These are phyloP conservation scores for Globisporangium takayamanum DNA, from an alignment of 352 stramenopile species.

Conservation along the genomic window DNA sequence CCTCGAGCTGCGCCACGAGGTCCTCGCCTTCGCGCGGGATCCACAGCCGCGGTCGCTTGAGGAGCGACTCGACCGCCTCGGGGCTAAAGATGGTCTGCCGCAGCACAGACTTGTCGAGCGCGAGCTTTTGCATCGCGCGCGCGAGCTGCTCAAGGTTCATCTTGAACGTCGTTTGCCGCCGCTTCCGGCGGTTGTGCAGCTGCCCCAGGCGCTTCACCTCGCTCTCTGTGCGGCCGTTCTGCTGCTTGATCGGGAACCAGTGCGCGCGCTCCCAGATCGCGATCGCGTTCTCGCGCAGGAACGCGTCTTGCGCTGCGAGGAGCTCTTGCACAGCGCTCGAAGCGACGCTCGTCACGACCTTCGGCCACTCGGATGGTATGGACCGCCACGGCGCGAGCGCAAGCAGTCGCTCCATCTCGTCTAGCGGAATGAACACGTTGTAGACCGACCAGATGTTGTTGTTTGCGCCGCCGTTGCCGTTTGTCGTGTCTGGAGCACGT, in stretches of 20 bases:
- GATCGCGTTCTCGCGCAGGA: slow-evolving; percentile 25
- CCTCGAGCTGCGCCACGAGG: slow-evolving; percentile 26
- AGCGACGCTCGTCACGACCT: slow-evolving; percentile 17
- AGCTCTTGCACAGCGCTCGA: slow-evolving; percentile 16
- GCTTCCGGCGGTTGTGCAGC: slow-evolving; percentile 36
- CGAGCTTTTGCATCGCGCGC: slow-evolving; percentile 14
- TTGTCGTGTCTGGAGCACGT: background rate
- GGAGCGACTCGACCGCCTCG: slow-evolving; percentile 21
- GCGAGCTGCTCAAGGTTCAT: slow-evolving; percentile 23
- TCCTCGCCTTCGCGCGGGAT: slow-evolving; percentile 28
- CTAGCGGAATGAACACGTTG: slow-evolving; percentile 18
- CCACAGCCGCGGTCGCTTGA: slow-evolving; percentile 34
- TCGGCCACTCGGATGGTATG: slow-evolving; percentile 17
- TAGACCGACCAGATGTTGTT: slow-evolving; percentile 8
- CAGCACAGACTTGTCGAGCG: slow-evolving; percentile 20
- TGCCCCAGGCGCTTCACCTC: slow-evolving; percentile 24
- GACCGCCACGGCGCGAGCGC: slow-evolving; percentile 11
- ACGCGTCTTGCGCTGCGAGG: slow-evolving; percentile 20
- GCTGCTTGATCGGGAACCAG: slow-evolving; percentile 47
- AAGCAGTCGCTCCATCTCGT: slow-evolving; percentile 15
- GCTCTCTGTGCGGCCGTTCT: slow-evolving; percentile 23
- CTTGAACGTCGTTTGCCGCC: slow-evolving; percentile 31
- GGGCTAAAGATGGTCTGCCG: slow-evolving; percentile 34
- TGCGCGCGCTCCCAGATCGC: slow-evolving; percentile 43
- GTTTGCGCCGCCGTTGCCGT: background rate